These are phyloP conservation scores for Rhododendron ferrugineum DNA, from an alignment of 148 eudicot species.

Conservation along the genomic window DNA sequence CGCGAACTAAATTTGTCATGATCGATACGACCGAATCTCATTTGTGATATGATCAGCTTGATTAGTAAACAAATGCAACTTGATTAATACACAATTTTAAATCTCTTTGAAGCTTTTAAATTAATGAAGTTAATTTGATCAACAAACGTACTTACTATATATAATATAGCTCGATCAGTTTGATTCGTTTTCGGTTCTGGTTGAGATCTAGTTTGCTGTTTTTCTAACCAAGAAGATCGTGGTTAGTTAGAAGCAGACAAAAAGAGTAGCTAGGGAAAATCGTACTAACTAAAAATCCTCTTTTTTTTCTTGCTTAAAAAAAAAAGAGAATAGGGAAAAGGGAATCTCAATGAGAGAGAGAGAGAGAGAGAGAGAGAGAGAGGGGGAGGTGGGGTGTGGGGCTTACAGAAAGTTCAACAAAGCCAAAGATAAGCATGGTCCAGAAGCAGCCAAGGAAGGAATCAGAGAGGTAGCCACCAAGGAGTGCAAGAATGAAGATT, in stretches of 20 bases:
- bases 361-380: neutral
- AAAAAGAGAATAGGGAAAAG: neutral
- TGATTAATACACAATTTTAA: neutral
- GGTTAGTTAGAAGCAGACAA: conserved; percentile 5
- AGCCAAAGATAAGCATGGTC: conserved; percentile 97
- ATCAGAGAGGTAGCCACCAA: conserved; percentile 94
- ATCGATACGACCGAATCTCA: neutral
- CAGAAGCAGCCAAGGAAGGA: conserved; percentile 91
- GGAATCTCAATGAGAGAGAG: neutral
- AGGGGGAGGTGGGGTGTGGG: neutral
- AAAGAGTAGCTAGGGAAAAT: neutral
- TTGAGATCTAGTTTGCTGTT: neutral
- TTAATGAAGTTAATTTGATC: neutral
- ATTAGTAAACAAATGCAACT: neutral
- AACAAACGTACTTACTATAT: neutral
- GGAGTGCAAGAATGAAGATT: conserved; percentile 69
- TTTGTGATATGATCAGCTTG: neutral
- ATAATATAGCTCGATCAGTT: neutral
- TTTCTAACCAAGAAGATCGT: neutral
- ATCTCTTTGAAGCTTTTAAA: neutral
- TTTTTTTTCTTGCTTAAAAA: neutral
- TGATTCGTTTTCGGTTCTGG: neutral
- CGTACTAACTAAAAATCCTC: neutral
- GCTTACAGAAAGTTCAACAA: conserved; percentile 84
- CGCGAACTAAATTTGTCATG: neutral